These are phyloP conservation scores for Geotrichum cucujoidarum DNA, from an alignment of 1,139 yeast species.

Conservation along the genomic window DNA sequence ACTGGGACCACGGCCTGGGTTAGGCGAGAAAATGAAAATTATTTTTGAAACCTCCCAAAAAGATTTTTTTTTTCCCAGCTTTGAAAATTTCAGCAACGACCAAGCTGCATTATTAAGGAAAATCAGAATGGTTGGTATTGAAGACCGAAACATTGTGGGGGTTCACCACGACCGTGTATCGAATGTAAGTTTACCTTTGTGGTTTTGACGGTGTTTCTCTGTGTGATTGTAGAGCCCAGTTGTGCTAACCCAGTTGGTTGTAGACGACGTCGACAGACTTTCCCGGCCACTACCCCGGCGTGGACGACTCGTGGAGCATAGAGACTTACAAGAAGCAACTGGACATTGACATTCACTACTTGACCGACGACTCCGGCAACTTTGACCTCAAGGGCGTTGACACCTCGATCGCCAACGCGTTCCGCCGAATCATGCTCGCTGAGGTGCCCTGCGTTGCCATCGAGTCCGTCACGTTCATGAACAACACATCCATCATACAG, in stretches of 20 bases:
- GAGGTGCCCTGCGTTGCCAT: constrained; percentile 97
- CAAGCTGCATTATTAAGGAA: too few species aligned
- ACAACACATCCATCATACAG: constrained; percentile 93
- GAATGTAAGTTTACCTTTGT: constrained; percentile 41
- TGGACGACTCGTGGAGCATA: constrained; percentile 75
- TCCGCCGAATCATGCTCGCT: constrained; percentile 93
- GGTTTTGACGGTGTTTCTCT: constrained; percentile 10
- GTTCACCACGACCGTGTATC: constrained; percentile 90
- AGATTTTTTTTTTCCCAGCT: constrained; percentile 3
- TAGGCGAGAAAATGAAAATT: constrained; percentile 8
- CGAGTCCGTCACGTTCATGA: constrained; percentile 82
- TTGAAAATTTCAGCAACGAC: too few species aligned
- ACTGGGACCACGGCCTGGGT: constrained; percentile 8
- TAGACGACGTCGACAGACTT: constrained; percentile 74
- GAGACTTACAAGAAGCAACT: constrained; percentile 68
- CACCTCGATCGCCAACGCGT: constrained; percentile 91
- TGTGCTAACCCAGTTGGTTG: too few species aligned
- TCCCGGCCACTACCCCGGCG: constrained; percentile 71
- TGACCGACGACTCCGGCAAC: constrained; percentile 68
- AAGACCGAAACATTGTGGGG: constrained; percentile 59
- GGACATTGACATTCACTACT: constrained; percentile 58
- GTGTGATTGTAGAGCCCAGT: too few species aligned
- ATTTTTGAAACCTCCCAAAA: constrained; percentile 9
- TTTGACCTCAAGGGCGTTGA: constrained; percentile 85
- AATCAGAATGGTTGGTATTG: constrained; percentile 17